A percentile compares a stretch with the other conserved stretches of the same genome.
Conservation (phyloP, 2,329 filamentous ascomycete species). For the Talaromyces verruculosus region DNA sequence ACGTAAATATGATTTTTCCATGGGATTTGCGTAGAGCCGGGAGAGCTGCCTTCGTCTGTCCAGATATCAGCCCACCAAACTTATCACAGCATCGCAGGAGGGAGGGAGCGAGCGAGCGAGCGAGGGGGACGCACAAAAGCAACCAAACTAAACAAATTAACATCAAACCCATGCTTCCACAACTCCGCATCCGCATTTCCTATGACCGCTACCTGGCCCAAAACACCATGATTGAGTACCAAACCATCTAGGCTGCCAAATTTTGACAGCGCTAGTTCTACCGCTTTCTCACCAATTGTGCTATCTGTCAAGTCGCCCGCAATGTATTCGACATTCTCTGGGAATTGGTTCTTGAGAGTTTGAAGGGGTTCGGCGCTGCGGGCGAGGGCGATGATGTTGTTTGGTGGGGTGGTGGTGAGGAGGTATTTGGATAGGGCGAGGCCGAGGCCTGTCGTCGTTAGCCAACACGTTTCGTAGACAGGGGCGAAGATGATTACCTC, state of each 20-base stretch:
- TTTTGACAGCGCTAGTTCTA: constrained; percentile 62
- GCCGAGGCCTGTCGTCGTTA: constrained; percentile 54
- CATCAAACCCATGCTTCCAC: constrained; percentile 74
- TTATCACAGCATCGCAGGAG: neutral
- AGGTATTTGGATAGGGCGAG: constrained; percentile 61
- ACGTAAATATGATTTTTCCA: constrained; percentile 74
- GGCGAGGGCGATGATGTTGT: constrained; percentile 60
- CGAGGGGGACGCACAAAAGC: constrained; percentile 65
- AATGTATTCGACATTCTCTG: constrained; percentile 56
- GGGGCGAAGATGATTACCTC: constrained; percentile 45
- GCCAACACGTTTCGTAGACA: neutral
- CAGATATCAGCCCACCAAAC: neutral
- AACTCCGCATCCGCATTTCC: constrained; percentile 66
- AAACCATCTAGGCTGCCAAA: constrained; percentile 76
- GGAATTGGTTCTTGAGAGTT: constrained; percentile 55
- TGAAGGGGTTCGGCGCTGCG: constrained; percentile 56
- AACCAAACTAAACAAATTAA: constrained; percentile 84
- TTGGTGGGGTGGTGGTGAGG: constrained; percentile 49
- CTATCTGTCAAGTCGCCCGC: constrained; percentile 59
- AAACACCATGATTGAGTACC: constrained; percentile 81
- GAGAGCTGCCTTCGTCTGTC: constrained; percentile 68
- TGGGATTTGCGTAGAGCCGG: constrained; percentile 65
- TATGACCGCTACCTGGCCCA: constrained; percentile 73
- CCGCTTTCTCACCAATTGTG: constrained; percentile 58
- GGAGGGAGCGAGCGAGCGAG: neutral